phyloP scores from a whole-genome alignment of 441 rosid genomes.

The Melastoma candidum region DNA sequence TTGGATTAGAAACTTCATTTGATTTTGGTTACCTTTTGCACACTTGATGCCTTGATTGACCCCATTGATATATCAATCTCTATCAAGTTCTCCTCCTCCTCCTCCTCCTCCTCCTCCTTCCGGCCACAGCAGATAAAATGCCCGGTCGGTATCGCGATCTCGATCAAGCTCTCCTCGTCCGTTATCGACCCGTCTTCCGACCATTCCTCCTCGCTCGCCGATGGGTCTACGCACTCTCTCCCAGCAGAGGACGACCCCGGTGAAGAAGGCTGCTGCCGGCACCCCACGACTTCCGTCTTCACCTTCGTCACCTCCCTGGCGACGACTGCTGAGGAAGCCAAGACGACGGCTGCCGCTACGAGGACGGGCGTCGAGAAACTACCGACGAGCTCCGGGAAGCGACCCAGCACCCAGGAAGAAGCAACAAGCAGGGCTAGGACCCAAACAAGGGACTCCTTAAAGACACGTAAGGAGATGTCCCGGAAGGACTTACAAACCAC shows the following conservation, averaged over 20 bases:
- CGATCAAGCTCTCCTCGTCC: constrained; percentile 79
- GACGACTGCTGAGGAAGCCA: too few species aligned
- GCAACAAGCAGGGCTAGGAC: too few species aligned
- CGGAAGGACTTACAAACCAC: too few species aligned
- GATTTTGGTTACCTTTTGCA: background rate
- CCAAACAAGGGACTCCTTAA: too few species aligned
- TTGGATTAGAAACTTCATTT: background rate
- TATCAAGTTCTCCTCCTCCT: constrained; percentile 80
- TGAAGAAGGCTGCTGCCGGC: background rate
- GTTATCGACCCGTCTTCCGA: constrained; percentile 42
- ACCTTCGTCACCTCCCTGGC: too few species aligned
- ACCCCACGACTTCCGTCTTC: too few species aligned
- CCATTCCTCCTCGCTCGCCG: constrained; percentile 43
- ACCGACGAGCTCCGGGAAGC: too few species aligned
- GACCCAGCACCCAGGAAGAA: too few species aligned
- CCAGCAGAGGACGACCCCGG: constrained; percentile 24
- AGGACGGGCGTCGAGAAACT: too few species aligned
- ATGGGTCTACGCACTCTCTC: constrained; percentile 27
- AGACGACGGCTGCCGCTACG: too few species aligned
- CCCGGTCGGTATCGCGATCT: constrained; percentile 70
- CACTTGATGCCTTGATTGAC: constrained; percentile 40
- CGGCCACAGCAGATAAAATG: constrained; percentile 28
- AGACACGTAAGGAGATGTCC: too few species aligned
- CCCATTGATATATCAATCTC: constrained; percentile 90
- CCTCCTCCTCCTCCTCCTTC: constrained; percentile 19